Percentiles rank a stretch among this genome's conserved stretches.
Conservation (phyloP, 1,284 basidiomycete genomes). For the Singerocomus inundabilis region DNA sequence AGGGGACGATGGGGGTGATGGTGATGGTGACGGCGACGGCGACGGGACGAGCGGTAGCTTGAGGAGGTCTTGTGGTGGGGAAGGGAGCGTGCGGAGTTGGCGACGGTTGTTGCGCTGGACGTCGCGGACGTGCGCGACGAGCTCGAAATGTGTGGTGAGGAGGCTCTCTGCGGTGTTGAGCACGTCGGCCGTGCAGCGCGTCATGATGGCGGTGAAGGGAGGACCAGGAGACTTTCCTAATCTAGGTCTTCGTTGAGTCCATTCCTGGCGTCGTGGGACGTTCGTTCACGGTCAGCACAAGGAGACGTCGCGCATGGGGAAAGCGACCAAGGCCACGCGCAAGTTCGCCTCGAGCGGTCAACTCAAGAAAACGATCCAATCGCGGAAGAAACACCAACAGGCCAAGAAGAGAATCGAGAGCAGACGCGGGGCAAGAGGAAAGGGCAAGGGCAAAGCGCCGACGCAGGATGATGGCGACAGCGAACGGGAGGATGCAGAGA, state of each 20-base stretch:
- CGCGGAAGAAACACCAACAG: slow-evolving; percentile 75
- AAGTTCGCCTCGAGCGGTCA: slow-evolving; percentile 88
- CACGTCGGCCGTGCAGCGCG: slow-evolving; percentile 35
- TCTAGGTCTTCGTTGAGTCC: background rate
- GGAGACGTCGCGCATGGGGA: slow-evolving; percentile 46
- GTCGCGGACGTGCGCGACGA: slow-evolving; percentile 42
- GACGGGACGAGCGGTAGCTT: slow-evolving; percentile 49
- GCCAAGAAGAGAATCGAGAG: slow-evolving; percentile 68
- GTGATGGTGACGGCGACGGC: slow-evolving; percentile 43
- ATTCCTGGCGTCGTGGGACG: too few species aligned
- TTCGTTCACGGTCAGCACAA: too few species aligned
- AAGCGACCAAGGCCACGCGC: slow-evolving; percentile 62
- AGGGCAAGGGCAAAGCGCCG: slow-evolving; percentile 34
- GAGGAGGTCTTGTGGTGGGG: slow-evolving; percentile 41
- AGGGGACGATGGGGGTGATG: slow-evolving; percentile 50
- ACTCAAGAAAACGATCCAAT: slow-evolving; percentile 81
- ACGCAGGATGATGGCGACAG: slow-evolving; percentile 41
- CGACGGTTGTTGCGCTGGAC: slow-evolving; percentile 43
- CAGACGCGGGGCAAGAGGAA: slow-evolving; percentile 49
- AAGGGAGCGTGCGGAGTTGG: slow-evolving; percentile 38
- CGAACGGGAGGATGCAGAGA: slow-evolving; percentile 39
- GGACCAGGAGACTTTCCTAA: slow-evolving; percentile 15
- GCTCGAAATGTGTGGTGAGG: slow-evolving; percentile 47
- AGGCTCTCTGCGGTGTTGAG: slow-evolving; percentile 50
- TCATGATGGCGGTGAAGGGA: slow-evolving; percentile 1